Evolutionary conservation across 1,139 yeast species (phyloP).

Genomic region (Zhuliangozyma blackwelliae): DNA sequence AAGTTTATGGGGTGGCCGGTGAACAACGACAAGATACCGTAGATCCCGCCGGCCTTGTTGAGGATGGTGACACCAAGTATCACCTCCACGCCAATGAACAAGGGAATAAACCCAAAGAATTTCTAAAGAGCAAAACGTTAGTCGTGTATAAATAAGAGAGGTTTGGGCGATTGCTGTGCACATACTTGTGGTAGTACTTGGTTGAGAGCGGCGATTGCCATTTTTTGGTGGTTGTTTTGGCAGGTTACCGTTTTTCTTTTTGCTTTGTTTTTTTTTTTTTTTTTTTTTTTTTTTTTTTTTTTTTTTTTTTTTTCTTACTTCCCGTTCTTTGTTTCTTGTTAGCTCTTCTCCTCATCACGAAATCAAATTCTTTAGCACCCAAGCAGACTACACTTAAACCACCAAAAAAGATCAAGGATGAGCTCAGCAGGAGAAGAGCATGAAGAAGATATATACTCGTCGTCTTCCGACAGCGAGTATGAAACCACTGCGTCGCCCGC

Average conservation of each 20-base stretch:
- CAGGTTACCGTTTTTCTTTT: neutral
- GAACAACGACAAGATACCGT: slow-evolving; percentile 79
- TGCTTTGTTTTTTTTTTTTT: slow-evolving; percentile 1
- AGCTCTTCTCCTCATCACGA: neutral
- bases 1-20: slow-evolving; percentile 86
- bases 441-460: no score
- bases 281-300: neutral
- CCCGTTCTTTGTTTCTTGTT: neutral
- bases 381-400: no score
- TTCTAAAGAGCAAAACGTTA: slow-evolving; percentile 24
- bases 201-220: slow-evolving; percentile 12
- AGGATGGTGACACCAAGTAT: slow-evolving; percentile 74
- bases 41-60: slow-evolving; percentile 86
- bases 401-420: no score
- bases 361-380: neutral
- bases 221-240: slow-evolving; percentile 4
- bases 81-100: slow-evolving; percentile 83
- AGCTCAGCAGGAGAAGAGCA: no score
- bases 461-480: neutral
- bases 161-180: slow-evolving; percentile 1
- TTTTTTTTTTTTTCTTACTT: slow-evolving; percentile 1
- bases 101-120: slow-evolving; percentile 63
- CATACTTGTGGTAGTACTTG: slow-evolving; percentile 26
- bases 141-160: slow-evolving; percentile 2
- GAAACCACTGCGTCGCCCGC: neutral